Evolutionary conservation across 345 rosid genomes (phyloP), one percentile per base, ranked within the genome.

Genomic region (Bruguiera parviflora): DNA sequence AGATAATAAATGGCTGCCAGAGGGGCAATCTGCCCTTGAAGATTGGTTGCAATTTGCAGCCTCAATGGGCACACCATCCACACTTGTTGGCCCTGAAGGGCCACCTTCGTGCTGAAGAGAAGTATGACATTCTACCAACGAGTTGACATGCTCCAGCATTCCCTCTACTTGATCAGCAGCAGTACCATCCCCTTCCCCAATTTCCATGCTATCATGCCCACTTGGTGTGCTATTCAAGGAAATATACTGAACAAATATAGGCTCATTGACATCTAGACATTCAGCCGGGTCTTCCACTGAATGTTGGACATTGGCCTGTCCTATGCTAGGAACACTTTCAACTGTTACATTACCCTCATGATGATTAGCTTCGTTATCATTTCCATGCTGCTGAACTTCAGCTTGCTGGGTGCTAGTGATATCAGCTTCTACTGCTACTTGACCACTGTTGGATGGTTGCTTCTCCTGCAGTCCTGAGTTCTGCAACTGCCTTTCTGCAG

Each of bases 171-270:
- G 88, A 69, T 75, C 83, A 76, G 66, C 70, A 29, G 81, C 75
- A 64, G 71, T 57, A 31, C 72, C 81, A 76, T 85, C 82, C 68
- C 87, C 84, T 28, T 88, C 89, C 74, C 80, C 91, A 72, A 87
- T 79, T 67, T 91, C 98, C 96, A 89, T 88, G 78, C 70, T 79
- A 51, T 82, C 92, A 75, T 72, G 83, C 63, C 75, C 85, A 83
- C 80, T 80, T 37, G 85, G 82, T 61, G 89, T 71, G 77, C 75
- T 78, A 72, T 78, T 75, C 81, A 81, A 35, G 67, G 90, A 86
- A 70, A 76, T 79, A 21, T 83, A 82, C 58, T 86, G 97, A 74
- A 79, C 66, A 57, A 70, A 78, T 83, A 83, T 73, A 51, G 69
- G 75, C 67, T 79, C 90, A 66, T 71, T 71, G 59, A 72, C 75